These are phyloP conservation scores for Globisporangium uncinulatum DNA, from an alignment of 352 stramenopile genomes.

Conservation along the genomic window DNA sequence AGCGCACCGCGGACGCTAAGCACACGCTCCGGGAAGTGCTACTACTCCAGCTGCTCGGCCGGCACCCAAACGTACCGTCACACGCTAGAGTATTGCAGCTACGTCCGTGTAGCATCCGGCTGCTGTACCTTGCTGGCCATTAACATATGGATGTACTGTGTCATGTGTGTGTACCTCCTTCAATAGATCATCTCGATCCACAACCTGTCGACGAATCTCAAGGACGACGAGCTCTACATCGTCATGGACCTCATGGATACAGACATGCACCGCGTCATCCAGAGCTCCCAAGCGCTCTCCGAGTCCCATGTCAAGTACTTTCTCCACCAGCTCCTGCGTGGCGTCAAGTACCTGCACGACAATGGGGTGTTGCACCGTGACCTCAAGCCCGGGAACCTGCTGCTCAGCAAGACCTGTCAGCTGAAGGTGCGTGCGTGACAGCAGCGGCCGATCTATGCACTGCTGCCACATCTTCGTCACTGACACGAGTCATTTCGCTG, in stretches of 20 bases:
- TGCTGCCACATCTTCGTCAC: neutral
- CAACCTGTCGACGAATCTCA: constrained; percentile 80
- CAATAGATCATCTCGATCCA: constrained; percentile 79
- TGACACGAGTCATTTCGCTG: neutral
- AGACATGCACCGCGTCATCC: constrained; percentile 88
- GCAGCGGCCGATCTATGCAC: neutral
- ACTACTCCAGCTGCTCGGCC: constrained; percentile 82
- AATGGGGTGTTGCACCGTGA: constrained; percentile 79
- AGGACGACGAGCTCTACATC: constrained; percentile 93
- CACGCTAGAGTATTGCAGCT: no score
- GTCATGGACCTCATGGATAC: constrained; percentile 95
- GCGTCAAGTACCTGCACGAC: constrained; percentile 73
- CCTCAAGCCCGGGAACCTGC: constrained; percentile 77
- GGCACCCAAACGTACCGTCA: constrained; percentile 70
- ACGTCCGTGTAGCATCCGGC: no score
- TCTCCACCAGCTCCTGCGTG: constrained; percentile 88
- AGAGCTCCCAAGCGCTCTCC: constrained; percentile 68
- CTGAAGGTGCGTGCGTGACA: constrained; percentile 32
- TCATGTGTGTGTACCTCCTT: neutral
- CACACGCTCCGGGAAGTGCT: constrained; percentile 86
- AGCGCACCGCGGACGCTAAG: constrained; percentile 77
- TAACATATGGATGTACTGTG: no score
- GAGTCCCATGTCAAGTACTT: constrained; percentile 87
- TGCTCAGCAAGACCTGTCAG: constrained; percentile 73
- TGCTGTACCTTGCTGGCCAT: no score